A percentile compares a stretch with the other conserved stretches of the same genome.
phyloP scores from a whole-genome alignment of 148 eudicot genomes.

The Arctostaphylos glauca region DNA sequence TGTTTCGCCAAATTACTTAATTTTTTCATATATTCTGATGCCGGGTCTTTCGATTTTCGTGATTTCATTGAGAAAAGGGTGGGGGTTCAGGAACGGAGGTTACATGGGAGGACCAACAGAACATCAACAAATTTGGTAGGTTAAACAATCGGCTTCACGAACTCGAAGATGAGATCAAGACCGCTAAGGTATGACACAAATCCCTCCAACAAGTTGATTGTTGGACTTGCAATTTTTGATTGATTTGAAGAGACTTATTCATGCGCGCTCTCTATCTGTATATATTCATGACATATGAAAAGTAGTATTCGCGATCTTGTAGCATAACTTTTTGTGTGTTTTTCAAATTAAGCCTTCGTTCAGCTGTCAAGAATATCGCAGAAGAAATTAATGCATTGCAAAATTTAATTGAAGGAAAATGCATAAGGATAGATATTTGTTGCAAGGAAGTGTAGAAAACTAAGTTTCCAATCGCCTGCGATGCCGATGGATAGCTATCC shows the following conservation, averaged over 20 bases:
- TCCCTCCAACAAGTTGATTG: not conserved
- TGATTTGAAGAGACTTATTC: not conserved
- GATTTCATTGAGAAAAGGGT: slow-evolving; percentile 36
- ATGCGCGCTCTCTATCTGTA: not conserved
- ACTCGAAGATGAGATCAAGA: slow-evolving; percentile 78
- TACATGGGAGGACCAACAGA: slow-evolving; percentile 98
- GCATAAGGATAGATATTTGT: not conserved
- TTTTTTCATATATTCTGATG: not conserved
- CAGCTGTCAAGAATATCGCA: not conserved
- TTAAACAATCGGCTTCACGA: slow-evolving; percentile 85
- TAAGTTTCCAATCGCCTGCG: not conserved
- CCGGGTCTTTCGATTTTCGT: not conserved
- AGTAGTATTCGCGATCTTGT: not conserved
- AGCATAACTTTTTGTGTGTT: not conserved
- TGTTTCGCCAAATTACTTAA: not conserved
- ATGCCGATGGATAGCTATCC: not conserved
- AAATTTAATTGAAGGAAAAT: not conserved
- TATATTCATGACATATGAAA: not conserved
- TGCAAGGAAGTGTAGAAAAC: not conserved
- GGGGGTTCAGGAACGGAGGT: slow-evolving; percentile 75
- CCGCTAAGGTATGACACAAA: slow-evolving; percentile 55
- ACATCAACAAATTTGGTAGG: slow-evolving; percentile 87
- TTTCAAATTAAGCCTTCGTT: not conserved
- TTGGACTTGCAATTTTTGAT: not conserved
- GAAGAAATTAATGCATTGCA: not conserved